Percentiles rank a stretch among this genome's conserved stretches.
Conservation (phyloP, 768 basidiomycete genomes). For the Termitomyces sp. region DNA sequence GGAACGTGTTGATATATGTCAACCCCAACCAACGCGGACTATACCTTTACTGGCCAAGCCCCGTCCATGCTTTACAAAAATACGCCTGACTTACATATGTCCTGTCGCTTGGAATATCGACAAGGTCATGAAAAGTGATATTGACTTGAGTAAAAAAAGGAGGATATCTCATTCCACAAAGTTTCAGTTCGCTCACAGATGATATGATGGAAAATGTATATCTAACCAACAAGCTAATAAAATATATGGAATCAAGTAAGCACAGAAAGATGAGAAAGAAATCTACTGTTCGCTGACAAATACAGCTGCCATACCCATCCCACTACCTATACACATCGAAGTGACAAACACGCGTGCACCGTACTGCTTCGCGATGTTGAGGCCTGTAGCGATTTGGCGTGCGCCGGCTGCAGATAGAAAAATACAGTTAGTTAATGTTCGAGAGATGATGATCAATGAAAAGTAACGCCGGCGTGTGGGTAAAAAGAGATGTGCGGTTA, state of each 20-base stretch:
- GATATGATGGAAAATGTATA: background rate
- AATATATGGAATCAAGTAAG: background rate
- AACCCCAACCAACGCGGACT: constrained; percentile 94
- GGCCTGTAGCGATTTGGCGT: constrained; percentile 81
- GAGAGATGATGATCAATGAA: too few species aligned
- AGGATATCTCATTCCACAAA: too few species aligned
- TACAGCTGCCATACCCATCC: constrained; percentile 88
- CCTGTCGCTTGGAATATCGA: constrained; percentile 93
- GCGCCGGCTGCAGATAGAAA: constrained; percentile 54
- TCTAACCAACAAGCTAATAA: background rate
- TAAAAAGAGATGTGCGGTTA: too few species aligned
- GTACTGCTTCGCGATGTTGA: constrained; percentile 76
- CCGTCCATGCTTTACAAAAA: constrained; percentile 87
- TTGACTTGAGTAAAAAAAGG: too few species aligned
- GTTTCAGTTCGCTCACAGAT: too few species aligned
- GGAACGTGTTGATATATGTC: constrained; percentile 91
- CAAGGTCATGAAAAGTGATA: constrained; percentile 96
- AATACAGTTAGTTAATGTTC: background rate
- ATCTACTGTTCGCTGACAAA: constrained; percentile 76
- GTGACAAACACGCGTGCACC: constrained; percentile 77
- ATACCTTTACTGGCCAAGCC: constrained; percentile 80
- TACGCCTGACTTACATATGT: constrained; percentile 89
- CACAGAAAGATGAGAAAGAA: background rate
- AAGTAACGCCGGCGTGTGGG: background rate
- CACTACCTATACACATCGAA: constrained; percentile 87